Evolutionary conservation across 2,329 filamentous ascomycete species (phyloP).

Genomic region (Curvularia verruculosa): DNA sequence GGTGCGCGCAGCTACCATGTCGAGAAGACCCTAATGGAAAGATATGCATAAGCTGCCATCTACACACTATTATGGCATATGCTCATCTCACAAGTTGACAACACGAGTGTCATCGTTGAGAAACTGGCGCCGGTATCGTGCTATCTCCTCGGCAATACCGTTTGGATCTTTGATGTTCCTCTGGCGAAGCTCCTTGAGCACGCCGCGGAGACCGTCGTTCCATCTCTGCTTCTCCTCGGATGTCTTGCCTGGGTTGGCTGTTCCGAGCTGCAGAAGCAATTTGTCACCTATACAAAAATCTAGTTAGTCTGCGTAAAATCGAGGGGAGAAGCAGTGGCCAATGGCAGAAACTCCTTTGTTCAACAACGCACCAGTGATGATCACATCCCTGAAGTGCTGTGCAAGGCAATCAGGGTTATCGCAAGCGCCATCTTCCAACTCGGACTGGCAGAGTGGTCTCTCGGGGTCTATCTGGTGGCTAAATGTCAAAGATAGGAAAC

Average conservation of each 20-base stretch:
- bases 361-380: conserved; percentile 72
- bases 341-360: conserved; percentile 24
- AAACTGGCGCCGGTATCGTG: conserved; percentile 49
- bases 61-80: neutral
- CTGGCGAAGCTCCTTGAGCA: conserved; percentile 48
- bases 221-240: conserved; percentile 64
- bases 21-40: neutral
- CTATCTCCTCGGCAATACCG: conserved; percentile 48
- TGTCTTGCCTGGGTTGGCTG: conserved; percentile 65
- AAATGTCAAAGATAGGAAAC: conserved; percentile 89
- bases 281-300: conserved; percentile 65
- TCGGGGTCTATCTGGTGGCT: conserved; percentile 85
- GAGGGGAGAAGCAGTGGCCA: conserved; percentile 37
- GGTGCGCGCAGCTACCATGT: conserved; percentile 6
- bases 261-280: conserved; percentile 74
- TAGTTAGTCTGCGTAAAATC: conserved; percentile 49
- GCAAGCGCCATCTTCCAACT: conserved; percentile 74
- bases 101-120: conserved; percentile 49
- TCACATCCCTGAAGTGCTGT: conserved; percentile 81
- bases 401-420: conserved; percentile 73
- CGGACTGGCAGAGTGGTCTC: conserved; percentile 76
- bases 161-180: conserved; percentile 48
- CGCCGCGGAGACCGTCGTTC: conserved; percentile 47
- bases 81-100: conserved; percentile 40
- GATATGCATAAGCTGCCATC: conserved; percentile 7